These are phyloP conservation scores for Kandelia obovata DNA, from an alignment of 345 rosid genomes.

Conservation along the genomic window DNA sequence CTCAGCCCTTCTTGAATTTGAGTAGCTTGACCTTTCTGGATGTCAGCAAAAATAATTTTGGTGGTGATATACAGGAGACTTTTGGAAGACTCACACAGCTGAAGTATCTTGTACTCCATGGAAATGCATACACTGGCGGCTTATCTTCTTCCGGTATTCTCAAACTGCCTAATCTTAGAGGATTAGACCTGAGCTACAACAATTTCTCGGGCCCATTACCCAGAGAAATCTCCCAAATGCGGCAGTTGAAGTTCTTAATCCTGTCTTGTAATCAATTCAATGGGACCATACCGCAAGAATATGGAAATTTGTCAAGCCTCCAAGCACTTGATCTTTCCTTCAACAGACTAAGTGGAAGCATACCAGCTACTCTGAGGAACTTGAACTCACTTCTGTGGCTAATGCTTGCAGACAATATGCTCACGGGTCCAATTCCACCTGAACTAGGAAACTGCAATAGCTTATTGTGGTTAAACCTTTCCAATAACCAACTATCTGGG, in stretches of 20 bases:
- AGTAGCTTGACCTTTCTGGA: constrained; percentile 56
- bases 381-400: constrained; percentile 77
- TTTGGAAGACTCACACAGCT: constrained; percentile 67
- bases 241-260: constrained; percentile 55
- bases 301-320: constrained; percentile 50
- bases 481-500: constrained; percentile 73
- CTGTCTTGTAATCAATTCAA: constrained; percentile 62
- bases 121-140: constrained; percentile 61
- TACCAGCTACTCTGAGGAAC: constrained; percentile 65
- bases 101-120: constrained; percentile 55
- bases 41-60: constrained; percentile 62
- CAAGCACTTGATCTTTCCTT: constrained; percentile 90
- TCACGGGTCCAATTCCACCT: constrained; percentile 59
- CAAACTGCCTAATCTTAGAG: constrained; percentile 39
- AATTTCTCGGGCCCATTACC: constrained; percentile 70
- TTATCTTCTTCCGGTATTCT: constrained; percentile 66
- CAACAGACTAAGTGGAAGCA: constrained; percentile 58
- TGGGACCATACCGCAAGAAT: constrained; percentile 64
- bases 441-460: constrained; percentile 76
- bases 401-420: constrained; percentile 83
- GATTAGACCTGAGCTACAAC: constrained; percentile 80
- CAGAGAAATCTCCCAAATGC: constrained; percentile 47
- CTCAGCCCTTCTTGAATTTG: constrained; percentile 60
- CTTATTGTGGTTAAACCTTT: constrained; percentile 83
- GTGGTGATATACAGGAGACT: constrained; percentile 59